Conservation (phyloP, 257 asterid genomes). For the Solanum medicagineum region DNA sequence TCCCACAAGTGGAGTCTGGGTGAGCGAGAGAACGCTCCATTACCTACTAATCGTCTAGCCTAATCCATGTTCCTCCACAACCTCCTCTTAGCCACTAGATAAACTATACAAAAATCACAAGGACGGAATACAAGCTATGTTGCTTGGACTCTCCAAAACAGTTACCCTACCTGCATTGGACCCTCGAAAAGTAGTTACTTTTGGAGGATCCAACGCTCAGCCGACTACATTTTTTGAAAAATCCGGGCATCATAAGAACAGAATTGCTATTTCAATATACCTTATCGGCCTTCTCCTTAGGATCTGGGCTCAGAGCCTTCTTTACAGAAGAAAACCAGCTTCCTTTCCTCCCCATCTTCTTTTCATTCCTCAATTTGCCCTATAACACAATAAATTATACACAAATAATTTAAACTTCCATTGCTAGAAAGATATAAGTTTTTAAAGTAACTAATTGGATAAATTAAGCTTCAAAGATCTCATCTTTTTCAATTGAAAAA, state of each 20-base stretch:
- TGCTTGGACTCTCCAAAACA: not conserved
- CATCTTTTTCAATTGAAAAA: not conserved
- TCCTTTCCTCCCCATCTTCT: constrained; percentile 72
- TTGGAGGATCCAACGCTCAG: not conserved
- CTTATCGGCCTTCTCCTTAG: constrained; percentile 44
- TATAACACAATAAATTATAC: not conserved
- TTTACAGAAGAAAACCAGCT: constrained; percentile 86
- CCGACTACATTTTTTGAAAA: not conserved
- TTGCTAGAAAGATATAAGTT: not conserved
- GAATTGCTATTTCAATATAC: constrained; percentile 13
- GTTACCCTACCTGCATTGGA: not conserved
- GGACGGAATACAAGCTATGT: not conserved
- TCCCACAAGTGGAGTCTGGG: too few relatives aligned
- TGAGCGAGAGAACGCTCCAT: not conserved
- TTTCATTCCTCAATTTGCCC: constrained; percentile 37
- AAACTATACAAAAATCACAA: not conserved
- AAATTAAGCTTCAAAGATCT: not conserved
- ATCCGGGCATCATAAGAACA: not conserved
- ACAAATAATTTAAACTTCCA: not conserved
- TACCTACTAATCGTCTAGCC: not conserved
- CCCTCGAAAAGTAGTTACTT: not conserved
- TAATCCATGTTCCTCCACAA: not conserved
- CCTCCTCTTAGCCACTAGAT: not conserved
- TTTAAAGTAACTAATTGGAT: not conserved
- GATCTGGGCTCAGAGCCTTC: constrained; percentile 73